Percentiles rank a stretch among this genome's conserved stretches.
Conservation (phyloP, 2,329 filamentous ascomycete genomes). For the Endoconidiophora polonica region DNA sequence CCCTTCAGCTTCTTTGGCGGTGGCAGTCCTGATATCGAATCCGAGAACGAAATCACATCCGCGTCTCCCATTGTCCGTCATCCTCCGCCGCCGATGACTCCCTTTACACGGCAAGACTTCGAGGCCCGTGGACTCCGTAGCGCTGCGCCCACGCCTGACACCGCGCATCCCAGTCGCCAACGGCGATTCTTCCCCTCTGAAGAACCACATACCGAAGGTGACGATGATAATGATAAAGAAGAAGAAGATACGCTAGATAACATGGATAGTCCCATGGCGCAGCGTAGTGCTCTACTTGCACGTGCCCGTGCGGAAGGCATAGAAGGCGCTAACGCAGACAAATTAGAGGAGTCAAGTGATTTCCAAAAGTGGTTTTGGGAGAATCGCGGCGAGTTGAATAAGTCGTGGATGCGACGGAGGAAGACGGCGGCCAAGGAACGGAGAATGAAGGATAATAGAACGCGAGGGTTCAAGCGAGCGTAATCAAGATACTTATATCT, state of each 20-base stretch:
- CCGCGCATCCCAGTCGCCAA: constrained; percentile 53
- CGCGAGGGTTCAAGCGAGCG: constrained; percentile 23
- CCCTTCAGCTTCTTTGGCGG: constrained; percentile 63
- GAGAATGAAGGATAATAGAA: constrained; percentile 47
- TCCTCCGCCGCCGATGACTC: constrained; percentile 51
- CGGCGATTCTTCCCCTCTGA: constrained; percentile 41
- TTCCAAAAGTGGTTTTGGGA: constrained; percentile 56
- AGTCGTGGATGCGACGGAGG: constrained; percentile 47
- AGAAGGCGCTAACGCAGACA: constrained; percentile 14
- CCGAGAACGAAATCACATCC: constrained; percentile 16
- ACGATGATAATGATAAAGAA: constrained; percentile 20
- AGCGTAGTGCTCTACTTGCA: background rate
- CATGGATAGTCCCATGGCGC: constrained; percentile 3
- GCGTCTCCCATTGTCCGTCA: constrained; percentile 11
- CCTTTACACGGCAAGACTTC: constrained; percentile 64
- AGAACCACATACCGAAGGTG: constrained; percentile 29
- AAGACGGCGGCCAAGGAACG: constrained; percentile 50
- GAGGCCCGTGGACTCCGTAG: constrained; percentile 62
- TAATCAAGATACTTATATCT: background rate
- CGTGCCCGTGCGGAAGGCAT: constrained; percentile 16
- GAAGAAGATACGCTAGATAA: constrained; percentile 17
- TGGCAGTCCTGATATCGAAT: constrained; percentile 28
- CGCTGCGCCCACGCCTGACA: constrained; percentile 88
- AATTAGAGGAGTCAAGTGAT: constrained; percentile 23
- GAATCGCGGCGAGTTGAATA: constrained; percentile 45